Base-by-base conservation (phyloP, 371 early-diverging fungal genomes). In the Saksenaea oblongispora region DNA sequence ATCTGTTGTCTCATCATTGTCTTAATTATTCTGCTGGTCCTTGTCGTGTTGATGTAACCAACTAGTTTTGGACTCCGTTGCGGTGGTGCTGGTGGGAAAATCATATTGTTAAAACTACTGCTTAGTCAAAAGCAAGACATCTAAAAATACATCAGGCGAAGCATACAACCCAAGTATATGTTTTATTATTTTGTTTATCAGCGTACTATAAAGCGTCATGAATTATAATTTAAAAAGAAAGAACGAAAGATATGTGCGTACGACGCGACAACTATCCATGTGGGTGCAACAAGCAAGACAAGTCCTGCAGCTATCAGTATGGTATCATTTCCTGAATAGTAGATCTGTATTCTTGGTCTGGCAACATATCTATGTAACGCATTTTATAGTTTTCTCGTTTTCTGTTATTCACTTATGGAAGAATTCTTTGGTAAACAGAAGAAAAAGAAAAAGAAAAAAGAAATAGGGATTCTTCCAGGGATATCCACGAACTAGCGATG, bases 1-100 rank as follows among this genome's bases (percentile, higher is more conserved):
- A 84, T 87, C 47, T 84, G 85, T 31, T 83, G 85, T 44, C 68
- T 87, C 22, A 84, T 87, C 15, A 73, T 84, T 54, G 73, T 87
- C 11, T 65, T 87, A 18, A 82, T 87, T 58, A 74, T 87, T 60
- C 61, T 87, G 62, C 68, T 87, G 17, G 78, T 84, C 37, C 66
- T 87, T 53, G 75, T 86, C 18, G 76, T 86, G 13, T 68, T 78
- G 26, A 65, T 83, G 61, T 87, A 71, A 67, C 22, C 51, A 17
- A 47, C 1, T 7, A 10, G 4, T 10, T 47, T 47, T 47, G 51
- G 22, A 22, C 51, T 47, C 51, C 51, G 51, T 47, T 47, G 9
- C 22, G 51, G 22, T 39, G 39, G 22, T 22, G 10, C 22, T n/a
- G 51, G 51, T 47, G 51, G 51, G 51, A 47, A 47, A 47, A 47